phyloP scores from a whole-genome alignment of 2,329 filamentous ascomycete species.

The Pseudocercospora macadamiae region DNA sequence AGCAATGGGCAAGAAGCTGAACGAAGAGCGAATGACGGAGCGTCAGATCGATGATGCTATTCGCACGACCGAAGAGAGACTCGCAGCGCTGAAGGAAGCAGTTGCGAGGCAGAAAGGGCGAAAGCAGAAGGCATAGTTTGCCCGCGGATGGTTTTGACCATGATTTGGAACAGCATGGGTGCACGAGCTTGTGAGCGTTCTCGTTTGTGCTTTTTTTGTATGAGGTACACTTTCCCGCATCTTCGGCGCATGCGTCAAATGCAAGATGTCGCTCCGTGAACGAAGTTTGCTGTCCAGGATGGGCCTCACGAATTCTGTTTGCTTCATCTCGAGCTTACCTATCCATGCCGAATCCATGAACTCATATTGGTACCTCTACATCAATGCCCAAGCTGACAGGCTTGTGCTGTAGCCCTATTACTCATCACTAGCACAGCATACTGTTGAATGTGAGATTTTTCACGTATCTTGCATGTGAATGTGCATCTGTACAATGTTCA shows the following conservation, averaged over 20 bases:
- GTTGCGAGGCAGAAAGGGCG: slow-evolving; percentile 60
- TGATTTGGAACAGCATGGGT: slow-evolving; percentile 9
- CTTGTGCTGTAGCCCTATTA: too few relatives aligned
- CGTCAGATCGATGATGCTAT: slow-evolving; percentile 82
- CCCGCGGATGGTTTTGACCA: not conserved
- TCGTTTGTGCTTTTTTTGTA: slow-evolving; percentile 19
- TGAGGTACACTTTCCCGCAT: slow-evolving; percentile 2
- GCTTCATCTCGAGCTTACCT: too few relatives aligned
- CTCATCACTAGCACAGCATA: too few relatives aligned
- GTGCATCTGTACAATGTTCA: not conserved
- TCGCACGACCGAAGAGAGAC: slow-evolving; percentile 79
- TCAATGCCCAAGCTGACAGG: too few relatives aligned
- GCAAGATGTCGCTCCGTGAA: not conserved
- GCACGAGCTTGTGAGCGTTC: slow-evolving; percentile 29
- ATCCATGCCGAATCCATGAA: too few relatives aligned
- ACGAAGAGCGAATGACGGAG: slow-evolving; percentile 73
- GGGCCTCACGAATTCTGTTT: too few relatives aligned
- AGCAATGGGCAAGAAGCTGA: slow-evolving; percentile 35
- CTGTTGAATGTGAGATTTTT: too few relatives aligned
- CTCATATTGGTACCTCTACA: too few relatives aligned
- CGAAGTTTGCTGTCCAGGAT: not conserved
- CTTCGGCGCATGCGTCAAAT: not conserved
- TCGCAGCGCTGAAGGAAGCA: slow-evolving; percentile 75
- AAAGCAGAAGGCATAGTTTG: slow-evolving; percentile 10
- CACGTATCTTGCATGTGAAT: not conserved